These are phyloP conservation scores for Diutina ranongensis DNA, from an alignment of 1,139 yeast species.

Conservation along the genomic window DNA sequence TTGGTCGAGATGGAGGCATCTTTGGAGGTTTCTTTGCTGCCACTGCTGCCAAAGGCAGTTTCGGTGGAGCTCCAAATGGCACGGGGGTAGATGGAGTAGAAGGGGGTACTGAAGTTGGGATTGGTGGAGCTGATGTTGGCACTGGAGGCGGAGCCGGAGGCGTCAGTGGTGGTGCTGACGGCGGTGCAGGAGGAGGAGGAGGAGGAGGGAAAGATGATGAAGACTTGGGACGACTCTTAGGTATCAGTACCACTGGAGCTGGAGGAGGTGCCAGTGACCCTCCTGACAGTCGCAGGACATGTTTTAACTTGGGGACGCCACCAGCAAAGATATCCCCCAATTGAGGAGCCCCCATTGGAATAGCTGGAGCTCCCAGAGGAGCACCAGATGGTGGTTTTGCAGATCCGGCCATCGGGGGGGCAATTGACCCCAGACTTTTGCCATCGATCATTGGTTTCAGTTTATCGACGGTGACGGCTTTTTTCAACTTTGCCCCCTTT, in stretches of 20 bases:
- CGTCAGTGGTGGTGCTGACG: not conserved
- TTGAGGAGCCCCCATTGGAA: constrained; percentile 12
- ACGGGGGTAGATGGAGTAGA: constrained; percentile 15
- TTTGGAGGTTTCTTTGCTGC: constrained; percentile 12
- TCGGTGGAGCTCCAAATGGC: constrained; percentile 8
- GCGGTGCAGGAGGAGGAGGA: not conserved
- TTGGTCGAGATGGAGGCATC: constrained; percentile 16
- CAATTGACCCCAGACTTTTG: constrained; percentile 11
- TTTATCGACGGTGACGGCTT: constrained; percentile 45
- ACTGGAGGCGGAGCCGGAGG: not conserved
- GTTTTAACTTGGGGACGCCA: constrained; percentile 69
- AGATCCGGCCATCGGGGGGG: constrained; percentile 8
- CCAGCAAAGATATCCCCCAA: constrained; percentile 40
- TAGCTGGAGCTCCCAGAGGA: constrained; percentile 38
- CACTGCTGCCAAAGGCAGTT: constrained; percentile 9
- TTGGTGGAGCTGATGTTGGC: constrained; percentile 19
- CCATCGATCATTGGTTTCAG: constrained; percentile 31
- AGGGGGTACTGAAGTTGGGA: constrained; percentile 30
- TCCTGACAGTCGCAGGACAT: not conserved
- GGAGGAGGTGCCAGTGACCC: not conserved
- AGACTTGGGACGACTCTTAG: not conserved
- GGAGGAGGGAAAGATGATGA: not conserved
- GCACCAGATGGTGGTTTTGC: constrained; percentile 18
- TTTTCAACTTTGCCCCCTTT: constrained; percentile 65
- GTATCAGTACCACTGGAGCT: not conserved